A percentile compares a stretch with the other conserved stretches of the same genome.
These are phyloP conservation scores for Psilocybe tampanensis DNA, from an alignment of 768 basidiomycete species.

Conservation along the genomic window DNA sequence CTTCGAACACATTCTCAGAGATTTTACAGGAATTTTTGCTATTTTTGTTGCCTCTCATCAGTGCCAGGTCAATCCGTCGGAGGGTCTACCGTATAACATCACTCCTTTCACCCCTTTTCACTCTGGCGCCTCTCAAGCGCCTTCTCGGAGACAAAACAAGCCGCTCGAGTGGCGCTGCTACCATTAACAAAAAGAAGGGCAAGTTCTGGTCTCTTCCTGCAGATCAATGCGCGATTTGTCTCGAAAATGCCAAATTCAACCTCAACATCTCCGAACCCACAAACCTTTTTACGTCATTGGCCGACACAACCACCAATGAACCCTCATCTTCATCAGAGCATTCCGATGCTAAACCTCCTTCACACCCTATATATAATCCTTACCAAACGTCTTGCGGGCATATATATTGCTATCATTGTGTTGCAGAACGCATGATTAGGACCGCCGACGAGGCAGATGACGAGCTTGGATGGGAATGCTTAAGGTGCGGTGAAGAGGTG, in stretches of 20 bases:
- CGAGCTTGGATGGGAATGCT: constrained; percentile 74
- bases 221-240: constrained; percentile 90
- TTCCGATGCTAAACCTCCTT: constrained; percentile 41
- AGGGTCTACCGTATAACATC: constrained; percentile 44
- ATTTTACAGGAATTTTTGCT: constrained; percentile 85
- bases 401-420: constrained; percentile 92
- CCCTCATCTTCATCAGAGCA: constrained; percentile 20
- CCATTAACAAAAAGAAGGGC: constrained; percentile 41
- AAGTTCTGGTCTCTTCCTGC: constrained; percentile 70
- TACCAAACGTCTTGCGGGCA: constrained; percentile 87
- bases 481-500: constrained; percentile 75
- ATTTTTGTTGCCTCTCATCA: constrained; percentile 87
- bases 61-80: constrained; percentile 64
- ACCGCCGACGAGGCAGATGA: constrained; percentile 66
- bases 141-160: constrained; percentile 5
- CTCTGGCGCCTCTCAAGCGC: constrained; percentile 29
- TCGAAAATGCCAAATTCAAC: constrained; percentile 69
- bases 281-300: constrained; percentile 47
- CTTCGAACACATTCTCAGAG: constrained; percentile 5
- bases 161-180: background rate
- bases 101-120: constrained; percentile 29
- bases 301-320: constrained; percentile 19
- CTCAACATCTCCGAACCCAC: constrained; percentile 56
- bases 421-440: constrained; percentile 80
- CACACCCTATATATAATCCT: constrained; percentile 75